These are phyloP conservation scores for Zopfia rhizophila DNA, from an alignment of 2,329 filamentous ascomycete species.

Conservation along the genomic window DNA sequence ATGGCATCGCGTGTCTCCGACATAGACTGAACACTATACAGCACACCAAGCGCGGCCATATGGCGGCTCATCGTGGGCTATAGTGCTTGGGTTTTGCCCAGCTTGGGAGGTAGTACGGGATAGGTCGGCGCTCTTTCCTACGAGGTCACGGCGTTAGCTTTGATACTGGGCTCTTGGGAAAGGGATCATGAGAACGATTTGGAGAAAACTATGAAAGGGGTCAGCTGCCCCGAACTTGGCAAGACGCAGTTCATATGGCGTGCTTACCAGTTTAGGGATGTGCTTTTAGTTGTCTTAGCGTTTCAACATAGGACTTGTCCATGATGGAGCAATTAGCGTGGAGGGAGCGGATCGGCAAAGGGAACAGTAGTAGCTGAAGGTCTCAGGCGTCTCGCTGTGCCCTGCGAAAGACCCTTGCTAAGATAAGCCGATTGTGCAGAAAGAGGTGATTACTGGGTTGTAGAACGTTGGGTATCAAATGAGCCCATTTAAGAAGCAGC, in stretches of 20 bases:
- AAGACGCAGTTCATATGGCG: constrained; percentile 39
- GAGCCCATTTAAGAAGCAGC: constrained; percentile 18
- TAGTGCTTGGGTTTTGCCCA: constrained; percentile 36
- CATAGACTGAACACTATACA: constrained; percentile 20
- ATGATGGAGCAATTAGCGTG: constrained; percentile 26
- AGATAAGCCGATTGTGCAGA: constrained; percentile 29
- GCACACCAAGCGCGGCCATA: constrained; percentile 16
- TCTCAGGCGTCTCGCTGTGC: no score
- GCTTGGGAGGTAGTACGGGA: constrained; percentile 43
- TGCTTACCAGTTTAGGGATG: constrained; percentile 47
- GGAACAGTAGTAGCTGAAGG: no score
- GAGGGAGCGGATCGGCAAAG: constrained; percentile 30
- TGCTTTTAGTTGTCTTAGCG: constrained; percentile 28
- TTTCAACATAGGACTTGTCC: constrained; percentile 26
- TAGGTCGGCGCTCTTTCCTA: constrained; percentile 33
- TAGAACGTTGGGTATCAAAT: constrained; percentile 21
- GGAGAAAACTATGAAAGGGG: constrained; percentile 25
- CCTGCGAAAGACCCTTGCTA: constrained; percentile 20
- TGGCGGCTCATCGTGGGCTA: constrained; percentile 38
- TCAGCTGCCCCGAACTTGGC: constrained; percentile 38
- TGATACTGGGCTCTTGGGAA: constrained; percentile 28
- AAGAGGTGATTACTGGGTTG: constrained; percentile 25
- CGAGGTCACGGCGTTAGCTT: constrained; percentile 37
- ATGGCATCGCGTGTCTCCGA: constrained; percentile 29
- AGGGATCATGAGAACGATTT: constrained; percentile 27